phyloP scores from a whole-genome alignment of 306 rosid genomes.

The Prunus padus region DNA sequence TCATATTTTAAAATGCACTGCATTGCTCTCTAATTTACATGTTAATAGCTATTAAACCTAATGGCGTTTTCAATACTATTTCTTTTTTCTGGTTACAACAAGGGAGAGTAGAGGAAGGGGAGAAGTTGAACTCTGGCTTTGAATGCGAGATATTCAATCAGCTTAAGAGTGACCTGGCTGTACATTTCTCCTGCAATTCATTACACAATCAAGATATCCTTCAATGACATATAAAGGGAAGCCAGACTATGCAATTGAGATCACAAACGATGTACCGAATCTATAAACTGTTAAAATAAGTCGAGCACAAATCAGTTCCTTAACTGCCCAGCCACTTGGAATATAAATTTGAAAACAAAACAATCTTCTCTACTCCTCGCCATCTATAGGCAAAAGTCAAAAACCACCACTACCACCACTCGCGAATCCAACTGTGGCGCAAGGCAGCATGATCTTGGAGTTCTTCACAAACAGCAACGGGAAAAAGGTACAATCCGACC shows the following conservation, averaged over 20 bases:
- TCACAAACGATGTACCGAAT: slow-evolving; percentile 1
- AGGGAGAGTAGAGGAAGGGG: no score
- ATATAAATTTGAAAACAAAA: slow-evolving; percentile 22
- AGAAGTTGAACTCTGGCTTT: no score
- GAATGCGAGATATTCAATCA: no score
- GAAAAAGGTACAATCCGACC: slow-evolving; percentile 26
- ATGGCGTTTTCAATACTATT: no score
- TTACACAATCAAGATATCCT: not conserved
- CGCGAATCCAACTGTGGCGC: slow-evolving; percentile 15
- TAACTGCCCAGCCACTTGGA: slow-evolving; percentile 28
- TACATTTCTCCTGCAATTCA: slow-evolving; percentile 6
- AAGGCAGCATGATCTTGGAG: slow-evolving; percentile 19
- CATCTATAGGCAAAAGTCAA: slow-evolving; percentile 13
- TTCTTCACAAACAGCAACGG: slow-evolving; percentile 14
- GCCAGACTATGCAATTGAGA: not conserved
- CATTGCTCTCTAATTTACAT: not conserved
- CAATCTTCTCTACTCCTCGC: slow-evolving; percentile 20
- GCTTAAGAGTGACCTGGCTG: not conserved
- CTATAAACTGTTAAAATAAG: slow-evolving; percentile 11
- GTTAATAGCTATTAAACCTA: not conserved
- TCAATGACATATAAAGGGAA: slow-evolving; percentile 1
- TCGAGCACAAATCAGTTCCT: slow-evolving; percentile 32
- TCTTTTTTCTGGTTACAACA: no score
- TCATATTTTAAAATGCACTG: no score
- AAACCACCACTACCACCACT: slow-evolving; percentile 13